These are phyloP conservation scores for Solanum peruvianum DNA, from an alignment of 257 asterid species.

Conservation along the genomic window DNA sequence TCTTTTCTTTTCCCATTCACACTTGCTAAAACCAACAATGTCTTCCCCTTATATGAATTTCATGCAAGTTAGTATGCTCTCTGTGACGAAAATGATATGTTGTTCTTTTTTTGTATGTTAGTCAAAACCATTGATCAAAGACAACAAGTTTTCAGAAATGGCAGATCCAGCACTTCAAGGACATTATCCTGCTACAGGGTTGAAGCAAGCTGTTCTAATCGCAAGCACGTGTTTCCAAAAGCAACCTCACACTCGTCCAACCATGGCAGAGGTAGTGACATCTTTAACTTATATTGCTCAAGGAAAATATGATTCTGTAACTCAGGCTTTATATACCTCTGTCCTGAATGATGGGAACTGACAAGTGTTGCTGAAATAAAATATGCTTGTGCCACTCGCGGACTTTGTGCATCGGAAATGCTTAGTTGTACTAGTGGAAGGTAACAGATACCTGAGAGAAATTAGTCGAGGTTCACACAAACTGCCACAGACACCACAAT, in stretches of 20 bases:
- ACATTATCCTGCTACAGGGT: not conserved
- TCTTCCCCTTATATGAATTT: not conserved
- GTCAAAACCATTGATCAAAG: not conserved
- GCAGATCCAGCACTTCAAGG: not conserved
- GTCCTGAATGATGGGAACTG: not conserved
- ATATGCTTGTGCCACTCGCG: not conserved
- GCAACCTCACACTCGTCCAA: not conserved
- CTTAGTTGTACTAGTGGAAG: not conserved
- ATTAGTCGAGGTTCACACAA: not conserved
- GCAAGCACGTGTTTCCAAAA: not conserved
- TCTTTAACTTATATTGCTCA: not conserved
- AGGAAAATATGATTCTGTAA: not conserved
- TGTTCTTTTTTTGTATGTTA: not conserved
- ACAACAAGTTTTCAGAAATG: not conserved
- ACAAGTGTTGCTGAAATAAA: not conserved
- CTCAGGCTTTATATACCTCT: not conserved
- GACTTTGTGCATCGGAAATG: not conserved
- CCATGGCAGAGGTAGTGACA: not conserved
- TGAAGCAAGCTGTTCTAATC: not conserved
- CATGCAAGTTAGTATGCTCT: too few species aligned
- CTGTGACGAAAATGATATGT: too few species aligned
- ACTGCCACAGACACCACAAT: not conserved
- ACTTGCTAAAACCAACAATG: too few species aligned
- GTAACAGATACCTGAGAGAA: not conserved
- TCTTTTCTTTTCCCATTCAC: too few species aligned